Evolutionary conservation across 345 rosid genomes (phyloP), one percentile per base, ranked within the genome.

Genomic region (Psidium friedrichsthalianum): DNA sequence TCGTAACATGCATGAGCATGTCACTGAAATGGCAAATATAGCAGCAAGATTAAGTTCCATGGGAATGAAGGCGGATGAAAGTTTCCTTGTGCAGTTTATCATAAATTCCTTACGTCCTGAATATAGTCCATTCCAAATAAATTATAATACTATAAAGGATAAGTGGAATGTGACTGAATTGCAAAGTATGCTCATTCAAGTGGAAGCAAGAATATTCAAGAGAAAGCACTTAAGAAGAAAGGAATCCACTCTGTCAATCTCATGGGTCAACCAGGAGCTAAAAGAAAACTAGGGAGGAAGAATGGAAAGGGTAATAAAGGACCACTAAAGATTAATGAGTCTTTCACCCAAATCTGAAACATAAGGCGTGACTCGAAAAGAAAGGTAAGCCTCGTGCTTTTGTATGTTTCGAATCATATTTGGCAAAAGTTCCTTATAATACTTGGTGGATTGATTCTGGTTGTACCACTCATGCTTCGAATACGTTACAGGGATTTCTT

Each of bases 141-240:
- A 36, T 36, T 36, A 36, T 36, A 87, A n/a, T 29, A 87, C 90
- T 21, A 51, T 88, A 1, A 86, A 89, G 51, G 87, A 89, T 36
- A 82, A 87, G 51, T 89, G 89, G 86, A 87, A 89, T 86, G 55
- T 88, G 49, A 56, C 27, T 82, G 85, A 90, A 87, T 40, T 88
- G 27, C 9, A 12, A 2, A 87, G 56, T 59, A 85, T 83, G 86
- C 84, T 87, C 8, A 47, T 14, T 83, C 55, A 20, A 40, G 86
- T 64, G 85, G 86, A 84, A 84, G n/a, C 85, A 15, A 86, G 83
- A 15, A n/a, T n/a, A n/a, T n/a, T n/a, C n/a, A n/a, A n/a, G n/a
- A n/a, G n/a, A n/a, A n/a, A n/a, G n/a, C n/a, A n/a, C 82, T 84
- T 21, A 85, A 87, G n/a, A 86, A 27, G 8, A 57, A 83, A 54